Evolutionary conservation across 2,329 filamentous ascomycete genomes (phyloP).

Genomic region (Cryphonectria naterciae): DNA sequence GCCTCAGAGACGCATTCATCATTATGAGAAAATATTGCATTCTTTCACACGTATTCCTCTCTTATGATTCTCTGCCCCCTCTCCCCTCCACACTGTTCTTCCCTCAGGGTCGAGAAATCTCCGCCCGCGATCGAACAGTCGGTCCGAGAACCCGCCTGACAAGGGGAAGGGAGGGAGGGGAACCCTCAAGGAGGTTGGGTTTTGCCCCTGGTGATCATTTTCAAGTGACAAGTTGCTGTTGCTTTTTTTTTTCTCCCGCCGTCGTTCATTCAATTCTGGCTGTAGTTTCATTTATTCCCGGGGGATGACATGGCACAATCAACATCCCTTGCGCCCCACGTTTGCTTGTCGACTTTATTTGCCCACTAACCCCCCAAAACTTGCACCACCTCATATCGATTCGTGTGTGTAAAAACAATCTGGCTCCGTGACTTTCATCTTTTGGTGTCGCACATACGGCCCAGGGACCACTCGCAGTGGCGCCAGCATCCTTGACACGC

Average conservation of each 20-base stretch:
- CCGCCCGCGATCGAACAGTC: background rate
- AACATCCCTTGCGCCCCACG: background rate
- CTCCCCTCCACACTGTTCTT: background rate
- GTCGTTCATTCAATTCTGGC: conserved; percentile 2
- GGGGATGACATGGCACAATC: background rate
- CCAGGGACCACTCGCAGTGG: background rate
- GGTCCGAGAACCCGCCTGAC: background rate
- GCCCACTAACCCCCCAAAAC: background rate
- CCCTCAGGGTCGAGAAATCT: background rate
- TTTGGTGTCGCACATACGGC: background rate
- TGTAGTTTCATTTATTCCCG: background rate
- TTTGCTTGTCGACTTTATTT: background rate
- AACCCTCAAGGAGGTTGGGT: background rate
- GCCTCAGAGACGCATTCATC: conserved; percentile 7
- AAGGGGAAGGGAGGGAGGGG: background rate
- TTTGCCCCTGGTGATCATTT: background rate
- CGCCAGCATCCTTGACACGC: background rate
- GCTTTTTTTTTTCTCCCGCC: background rate
- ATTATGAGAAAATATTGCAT: conserved; percentile 4
- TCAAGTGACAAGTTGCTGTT: background rate
- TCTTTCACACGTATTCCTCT: conserved; percentile 2
- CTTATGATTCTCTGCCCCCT: background rate
- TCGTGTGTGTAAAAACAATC: background rate
- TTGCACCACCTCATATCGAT: background rate
- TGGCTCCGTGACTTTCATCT: background rate